These are phyloP conservation scores for Euphrasia arctica DNA, from an alignment of 305 asterid genomes.

Conservation along the genomic window DNA sequence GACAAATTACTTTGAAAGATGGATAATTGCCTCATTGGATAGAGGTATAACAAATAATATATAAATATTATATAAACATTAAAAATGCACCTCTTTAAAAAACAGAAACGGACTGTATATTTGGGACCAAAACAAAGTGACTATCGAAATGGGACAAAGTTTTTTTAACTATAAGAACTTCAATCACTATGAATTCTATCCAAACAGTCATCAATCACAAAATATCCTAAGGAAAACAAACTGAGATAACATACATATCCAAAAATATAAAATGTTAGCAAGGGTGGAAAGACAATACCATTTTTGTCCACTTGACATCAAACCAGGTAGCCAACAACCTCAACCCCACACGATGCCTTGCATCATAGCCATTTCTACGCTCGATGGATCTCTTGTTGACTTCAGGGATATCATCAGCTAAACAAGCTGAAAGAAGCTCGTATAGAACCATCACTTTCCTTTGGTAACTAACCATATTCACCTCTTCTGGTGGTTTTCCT, in stretches of 20 bases:
- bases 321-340: constrained; percentile 93
- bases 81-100: no score
- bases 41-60: no score
- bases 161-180: no score
- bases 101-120: no score
- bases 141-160: no score
- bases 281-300: constrained; percentile 44
- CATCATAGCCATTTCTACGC: constrained; percentile 81
- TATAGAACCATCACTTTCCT: constrained; percentile 78
- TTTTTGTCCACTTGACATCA: constrained; percentile 79
- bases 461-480: constrained; percentile 53
- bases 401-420: constrained; percentile 58
- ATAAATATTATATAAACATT: no score
- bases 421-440: constrained; percentile 90
- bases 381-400: constrained; percentile 43
- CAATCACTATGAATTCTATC: no score
- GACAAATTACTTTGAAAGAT: no score
- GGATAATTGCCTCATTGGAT: no score
- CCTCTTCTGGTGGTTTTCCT: constrained; percentile 66
- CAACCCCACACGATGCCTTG: constrained; percentile 86
- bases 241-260: constrained; percentile 9
- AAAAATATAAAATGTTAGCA: constrained; percentile 1
- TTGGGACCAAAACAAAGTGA: no score
- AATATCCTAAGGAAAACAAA: neutral
- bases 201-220: no score